A percentile compares a stretch with the other conserved stretches of the same genome.
phyloP scores from a whole-genome alignment of 495 filamentous ascomycete genomes.

The Penicillium soppii region DNA sequence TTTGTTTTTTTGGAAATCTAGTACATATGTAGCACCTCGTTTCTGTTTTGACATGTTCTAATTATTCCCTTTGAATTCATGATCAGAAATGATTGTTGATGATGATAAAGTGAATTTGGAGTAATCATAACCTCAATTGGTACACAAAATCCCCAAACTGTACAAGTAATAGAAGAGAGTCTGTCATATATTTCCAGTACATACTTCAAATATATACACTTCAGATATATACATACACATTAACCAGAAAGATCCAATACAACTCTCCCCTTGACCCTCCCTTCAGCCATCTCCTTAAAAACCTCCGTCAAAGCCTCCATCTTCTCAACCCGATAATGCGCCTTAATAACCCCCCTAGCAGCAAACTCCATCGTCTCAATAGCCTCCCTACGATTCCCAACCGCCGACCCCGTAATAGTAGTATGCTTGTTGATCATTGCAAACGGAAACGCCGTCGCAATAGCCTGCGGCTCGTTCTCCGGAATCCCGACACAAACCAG shows the following conservation, averaged over 20 bases:
- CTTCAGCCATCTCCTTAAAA: constrained; percentile 60
- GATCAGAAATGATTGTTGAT: too few species aligned
- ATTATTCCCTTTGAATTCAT: too few species aligned
- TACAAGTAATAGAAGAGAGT: too few species aligned
- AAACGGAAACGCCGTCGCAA: constrained; percentile 54
- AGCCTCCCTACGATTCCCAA: constrained; percentile 64
- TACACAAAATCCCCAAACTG: too few species aligned
- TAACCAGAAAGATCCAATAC: constrained; percentile 53
- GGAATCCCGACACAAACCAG: constrained; percentile 69
- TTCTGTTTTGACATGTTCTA: too few species aligned
- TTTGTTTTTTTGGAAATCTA: constrained; percentile 16
- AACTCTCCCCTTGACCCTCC: constrained; percentile 57
- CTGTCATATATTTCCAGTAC: too few species aligned
- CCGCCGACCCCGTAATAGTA: constrained; percentile 60
- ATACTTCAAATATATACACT: not conserved
- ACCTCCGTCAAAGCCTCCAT: constrained; percentile 61
- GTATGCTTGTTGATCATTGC: constrained; percentile 51
- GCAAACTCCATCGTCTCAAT: constrained; percentile 67
- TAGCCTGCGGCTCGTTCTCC: constrained; percentile 56
- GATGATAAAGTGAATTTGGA: too few species aligned
- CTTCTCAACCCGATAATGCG: constrained; percentile 56
- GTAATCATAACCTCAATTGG: too few species aligned
- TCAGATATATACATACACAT: not conserved
- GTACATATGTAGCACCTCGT: too few species aligned
- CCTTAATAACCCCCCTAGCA: constrained; percentile 59